Conservation (phyloP, 148 eudicot species). For the Rhododendron molle region DNA sequence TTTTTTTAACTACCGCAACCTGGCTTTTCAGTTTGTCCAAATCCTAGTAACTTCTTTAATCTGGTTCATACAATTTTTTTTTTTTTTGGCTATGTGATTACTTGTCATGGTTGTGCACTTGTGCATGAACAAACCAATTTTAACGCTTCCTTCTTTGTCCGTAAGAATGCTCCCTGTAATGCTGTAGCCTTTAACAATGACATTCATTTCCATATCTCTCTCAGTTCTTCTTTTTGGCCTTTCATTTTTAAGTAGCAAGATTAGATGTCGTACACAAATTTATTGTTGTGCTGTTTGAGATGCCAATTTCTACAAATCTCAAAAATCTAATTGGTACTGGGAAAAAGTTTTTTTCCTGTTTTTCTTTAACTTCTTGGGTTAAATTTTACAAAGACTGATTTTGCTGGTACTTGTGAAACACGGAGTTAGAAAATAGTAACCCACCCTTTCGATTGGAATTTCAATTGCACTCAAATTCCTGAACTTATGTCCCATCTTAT, state of each 20-base stretch:
- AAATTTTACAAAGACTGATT: background rate
- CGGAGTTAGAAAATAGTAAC: background rate
- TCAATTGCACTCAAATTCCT: background rate
- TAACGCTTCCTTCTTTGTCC: background rate
- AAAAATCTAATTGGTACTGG: background rate
- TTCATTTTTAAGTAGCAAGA: background rate
- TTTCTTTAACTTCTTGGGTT: background rate
- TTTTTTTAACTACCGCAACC: background rate
- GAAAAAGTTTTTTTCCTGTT: background rate
- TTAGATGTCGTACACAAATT: background rate
- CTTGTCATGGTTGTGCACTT: background rate
- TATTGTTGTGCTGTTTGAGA: background rate
- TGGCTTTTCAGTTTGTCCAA: background rate
- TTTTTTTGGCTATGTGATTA: background rate
- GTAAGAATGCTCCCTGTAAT: background rate
- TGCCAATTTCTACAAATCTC: background rate
- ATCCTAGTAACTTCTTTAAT: background rate
- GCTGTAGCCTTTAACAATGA: background rate
- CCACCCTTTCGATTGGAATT: background rate
- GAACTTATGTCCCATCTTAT: background rate
- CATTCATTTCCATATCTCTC: background rate
- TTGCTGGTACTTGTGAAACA: background rate
- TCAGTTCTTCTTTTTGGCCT: background rate
- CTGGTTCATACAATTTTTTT: background rate
- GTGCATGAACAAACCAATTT: background rate